phyloP scores from a whole-genome alignment of 768 basidiomycete species.

The Leccinellum albellum region DNA sequence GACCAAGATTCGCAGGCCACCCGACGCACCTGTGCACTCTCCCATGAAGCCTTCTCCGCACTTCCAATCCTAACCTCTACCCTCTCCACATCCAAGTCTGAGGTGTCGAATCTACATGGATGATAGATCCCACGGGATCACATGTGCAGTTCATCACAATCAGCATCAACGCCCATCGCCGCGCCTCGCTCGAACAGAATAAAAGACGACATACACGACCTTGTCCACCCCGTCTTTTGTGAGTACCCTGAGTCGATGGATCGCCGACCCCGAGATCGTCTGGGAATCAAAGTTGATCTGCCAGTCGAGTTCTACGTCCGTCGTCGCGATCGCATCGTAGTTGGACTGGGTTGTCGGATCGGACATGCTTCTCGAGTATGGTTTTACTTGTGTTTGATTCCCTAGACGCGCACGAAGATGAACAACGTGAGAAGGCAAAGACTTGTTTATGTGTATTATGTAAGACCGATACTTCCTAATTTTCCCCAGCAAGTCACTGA shows the following conservation, averaged over 20 bases:
- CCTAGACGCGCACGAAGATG: too few species aligned
- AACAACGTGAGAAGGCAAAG: too few species aligned
- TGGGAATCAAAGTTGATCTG: conserved; percentile 64
- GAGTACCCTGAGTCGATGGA: conserved; percentile 56
- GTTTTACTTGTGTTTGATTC: too few species aligned
- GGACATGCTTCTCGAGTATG: conserved; percentile 2
- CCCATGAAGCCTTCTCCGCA: conserved; percentile 41
- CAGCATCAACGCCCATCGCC: too few species aligned
- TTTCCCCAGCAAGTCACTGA: too few species aligned
- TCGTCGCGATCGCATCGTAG: conserved; percentile 61
- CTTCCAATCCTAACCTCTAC: conserved; percentile 39
- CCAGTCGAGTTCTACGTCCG: conserved; percentile 76
- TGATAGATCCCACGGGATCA: not conserved
- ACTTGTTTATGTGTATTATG: too few species aligned
- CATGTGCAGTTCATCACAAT: too few species aligned
- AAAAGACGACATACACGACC: conserved; percentile 49
- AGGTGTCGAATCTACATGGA: conserved; percentile 64
- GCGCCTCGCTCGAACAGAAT: not conserved
- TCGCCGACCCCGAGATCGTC: conserved; percentile 60
- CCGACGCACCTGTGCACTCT: conserved; percentile 41
- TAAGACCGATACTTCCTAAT: too few species aligned
- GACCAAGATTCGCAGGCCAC: not conserved
- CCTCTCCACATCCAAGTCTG: conserved; percentile 55
- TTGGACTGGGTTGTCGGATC: conserved; percentile 83
- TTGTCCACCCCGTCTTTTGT: conserved; percentile 46